These are phyloP conservation scores for Kazachstania psychrophila DNA, from an alignment of 805 yeast genomes.

Conservation along the genomic window DNA sequence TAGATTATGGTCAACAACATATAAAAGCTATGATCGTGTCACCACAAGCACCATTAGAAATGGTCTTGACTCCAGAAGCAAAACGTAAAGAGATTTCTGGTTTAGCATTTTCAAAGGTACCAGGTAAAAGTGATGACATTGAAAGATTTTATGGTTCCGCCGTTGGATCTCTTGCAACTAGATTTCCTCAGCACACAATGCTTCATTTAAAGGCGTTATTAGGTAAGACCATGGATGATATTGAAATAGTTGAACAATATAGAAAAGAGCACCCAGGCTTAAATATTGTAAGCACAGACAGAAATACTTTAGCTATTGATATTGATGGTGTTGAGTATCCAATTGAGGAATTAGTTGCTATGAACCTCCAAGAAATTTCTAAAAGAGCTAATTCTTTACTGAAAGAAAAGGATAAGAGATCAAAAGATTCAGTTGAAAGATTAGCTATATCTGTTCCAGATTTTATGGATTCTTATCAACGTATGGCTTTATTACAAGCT, in stretches of 20 bases:
- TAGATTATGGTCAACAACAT: constrained; percentile 83
- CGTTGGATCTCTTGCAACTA: constrained; percentile 57
- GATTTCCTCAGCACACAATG: constrained; percentile 65
- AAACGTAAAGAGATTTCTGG: constrained; percentile 86
- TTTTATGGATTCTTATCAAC: constrained; percentile 51
- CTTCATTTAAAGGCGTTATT: constrained; percentile 60
- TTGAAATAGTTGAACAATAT: constrained; percentile 40
- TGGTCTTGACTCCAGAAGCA: constrained; percentile 81
- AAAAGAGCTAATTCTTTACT: constrained; percentile 56
- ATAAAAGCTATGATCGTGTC: constrained; percentile 84
- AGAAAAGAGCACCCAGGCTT: constrained; percentile 52
- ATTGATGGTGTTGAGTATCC: constrained; percentile 42
- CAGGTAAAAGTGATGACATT: constrained; percentile 32
- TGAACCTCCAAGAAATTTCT: constrained; percentile 63
- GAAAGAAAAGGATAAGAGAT: constrained; percentile 42
- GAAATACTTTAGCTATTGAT: constrained; percentile 50
- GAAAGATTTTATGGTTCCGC: constrained; percentile 74
- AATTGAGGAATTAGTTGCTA: constrained; percentile 76
- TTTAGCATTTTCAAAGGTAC: constrained; percentile 45
- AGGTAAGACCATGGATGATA: constrained; percentile 47
- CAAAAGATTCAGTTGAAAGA: constrained; percentile 43
- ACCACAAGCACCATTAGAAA: constrained; percentile 81
- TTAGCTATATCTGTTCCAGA: constrained; percentile 75
- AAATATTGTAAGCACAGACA: constrained; percentile 34
- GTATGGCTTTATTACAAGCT: constrained; percentile 64